Conservation (phyloP, 78 protist species). For the Dictyostelium citrinum region DNA sequence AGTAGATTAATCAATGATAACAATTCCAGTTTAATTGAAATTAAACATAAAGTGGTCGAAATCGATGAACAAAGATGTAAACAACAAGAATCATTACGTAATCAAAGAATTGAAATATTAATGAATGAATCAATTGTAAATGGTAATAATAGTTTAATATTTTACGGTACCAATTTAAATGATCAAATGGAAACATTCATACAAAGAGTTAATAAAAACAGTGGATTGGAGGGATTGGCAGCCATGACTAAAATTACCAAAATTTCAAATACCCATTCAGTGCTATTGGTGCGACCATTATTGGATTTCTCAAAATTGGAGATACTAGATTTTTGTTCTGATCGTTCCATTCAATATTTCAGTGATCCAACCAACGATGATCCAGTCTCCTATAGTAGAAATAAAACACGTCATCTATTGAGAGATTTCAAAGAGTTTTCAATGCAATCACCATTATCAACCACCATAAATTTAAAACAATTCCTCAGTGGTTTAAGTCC, state of each 20-base stretch:
- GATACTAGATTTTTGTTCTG: not conserved
- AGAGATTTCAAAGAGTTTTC: not conserved
- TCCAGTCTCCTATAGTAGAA: not conserved
- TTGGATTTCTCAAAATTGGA: not conserved
- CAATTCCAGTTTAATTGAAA: not conserved
- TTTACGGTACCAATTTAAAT: not conserved
- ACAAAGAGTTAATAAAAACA: not conserved
- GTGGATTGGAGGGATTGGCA: not conserved
- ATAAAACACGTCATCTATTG: not conserved
- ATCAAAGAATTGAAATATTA: not conserved
- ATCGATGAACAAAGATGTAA: not conserved
- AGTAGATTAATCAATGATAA: not conserved
- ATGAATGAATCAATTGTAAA: not conserved
- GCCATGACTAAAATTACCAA: not conserved
- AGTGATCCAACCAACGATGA: not conserved
- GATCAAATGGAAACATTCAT: constrained; percentile 6
- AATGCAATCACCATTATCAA: not conserved
- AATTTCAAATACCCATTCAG: not conserved
- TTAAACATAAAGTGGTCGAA: not conserved
- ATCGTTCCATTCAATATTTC: not conserved
- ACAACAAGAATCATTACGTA: not conserved
- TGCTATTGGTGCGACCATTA: not conserved
- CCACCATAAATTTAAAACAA: not conserved
- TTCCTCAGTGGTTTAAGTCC: not conserved
- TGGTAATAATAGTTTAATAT: not conserved